These are phyloP conservation scores for Globisporangium canariense DNA, from an alignment of 352 stramenopile genomes.

Conservation along the genomic window DNA sequence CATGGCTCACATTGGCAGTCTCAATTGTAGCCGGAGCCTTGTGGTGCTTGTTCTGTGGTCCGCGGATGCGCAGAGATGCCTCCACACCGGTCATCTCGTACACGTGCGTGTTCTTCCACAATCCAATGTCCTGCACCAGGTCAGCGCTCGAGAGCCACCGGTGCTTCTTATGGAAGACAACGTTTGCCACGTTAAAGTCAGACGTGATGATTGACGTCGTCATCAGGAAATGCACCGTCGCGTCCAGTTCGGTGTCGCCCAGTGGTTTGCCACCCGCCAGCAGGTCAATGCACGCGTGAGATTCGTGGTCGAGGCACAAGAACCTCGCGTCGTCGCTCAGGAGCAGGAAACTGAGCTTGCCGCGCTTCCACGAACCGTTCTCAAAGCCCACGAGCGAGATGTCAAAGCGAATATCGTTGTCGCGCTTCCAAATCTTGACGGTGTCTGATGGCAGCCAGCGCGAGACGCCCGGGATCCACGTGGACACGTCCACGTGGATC, in stretches of 20 bases:
- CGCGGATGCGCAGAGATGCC: conserved; percentile 35
- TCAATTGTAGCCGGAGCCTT: conserved; percentile 16
- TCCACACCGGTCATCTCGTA: conserved; percentile 54
- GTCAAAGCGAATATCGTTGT: conserved; percentile 55
- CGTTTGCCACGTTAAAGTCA: conserved; percentile 34
- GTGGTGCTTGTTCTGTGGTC: conserved; percentile 44
- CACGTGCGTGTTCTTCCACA: conserved; percentile 46
- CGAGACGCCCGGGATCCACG: conserved; percentile 69
- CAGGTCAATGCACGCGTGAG: conserved; percentile 42
- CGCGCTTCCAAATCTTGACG: conserved; percentile 75
- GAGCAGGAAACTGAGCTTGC: conserved; percentile 61
- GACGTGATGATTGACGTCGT: conserved; percentile 55
- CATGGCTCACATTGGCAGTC: neutral
- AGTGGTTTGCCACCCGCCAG: conserved; percentile 27
- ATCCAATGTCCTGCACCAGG: conserved; percentile 41
- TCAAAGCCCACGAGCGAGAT: conserved; percentile 67
- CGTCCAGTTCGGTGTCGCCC: conserved; percentile 35
- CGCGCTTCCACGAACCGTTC: conserved; percentile 56
- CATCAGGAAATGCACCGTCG: conserved; percentile 62
- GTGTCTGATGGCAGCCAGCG: conserved; percentile 68
- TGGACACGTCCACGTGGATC: conserved; percentile 62
- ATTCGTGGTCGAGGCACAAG: conserved; percentile 55
- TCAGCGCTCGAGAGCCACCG: conserved; percentile 43
- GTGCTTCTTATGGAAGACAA: conserved; percentile 43
- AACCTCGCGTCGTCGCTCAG: conserved; percentile 39